Conservation (phyloP, 352 stramenopile species). For the Elongisporangium senticosum region DNA sequence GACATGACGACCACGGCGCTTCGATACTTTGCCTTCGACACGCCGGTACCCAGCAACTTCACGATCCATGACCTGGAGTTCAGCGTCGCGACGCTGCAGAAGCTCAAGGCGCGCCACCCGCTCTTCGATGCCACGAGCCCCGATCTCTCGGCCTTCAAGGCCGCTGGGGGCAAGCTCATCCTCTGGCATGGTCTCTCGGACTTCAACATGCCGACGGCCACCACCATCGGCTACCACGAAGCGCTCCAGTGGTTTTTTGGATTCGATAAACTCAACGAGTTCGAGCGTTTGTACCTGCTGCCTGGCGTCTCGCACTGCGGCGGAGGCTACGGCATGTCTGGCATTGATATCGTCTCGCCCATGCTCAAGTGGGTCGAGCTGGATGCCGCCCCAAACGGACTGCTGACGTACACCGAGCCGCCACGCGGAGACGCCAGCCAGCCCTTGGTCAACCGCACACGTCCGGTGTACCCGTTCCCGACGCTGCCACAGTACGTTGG, state of each 20-base stretch:
- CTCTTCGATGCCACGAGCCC: conserved; percentile 28
- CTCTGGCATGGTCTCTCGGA: conserved; percentile 34
- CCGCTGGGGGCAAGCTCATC: conserved; percentile 27
- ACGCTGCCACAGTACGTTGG: conserved; percentile 13
- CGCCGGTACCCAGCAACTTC: conserved; percentile 8
- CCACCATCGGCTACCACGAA: no score
- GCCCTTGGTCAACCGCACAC: conserved; percentile 16
- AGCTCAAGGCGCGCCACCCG: conserved; percentile 19
- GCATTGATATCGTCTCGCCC: conserved; percentile 26
- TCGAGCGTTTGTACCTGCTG: conserved; percentile 32
- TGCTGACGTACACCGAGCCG: no score
- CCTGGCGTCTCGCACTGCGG: conserved; percentile 30
- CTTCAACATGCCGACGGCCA: conserved; percentile 29
- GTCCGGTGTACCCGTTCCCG: conserved; percentile 17
- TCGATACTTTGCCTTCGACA: conserved; percentile 2
- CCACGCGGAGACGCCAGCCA: no score
- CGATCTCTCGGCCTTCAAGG: conserved; percentile 26
- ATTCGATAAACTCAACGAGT: no score
- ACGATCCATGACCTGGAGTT: conserved; percentile 28
- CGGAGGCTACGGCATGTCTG: conserved; percentile 24
- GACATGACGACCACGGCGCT: no score
- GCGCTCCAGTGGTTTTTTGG: no score
- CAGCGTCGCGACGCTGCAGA: conserved; percentile 17
- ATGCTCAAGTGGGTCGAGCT: conserved; percentile 34
- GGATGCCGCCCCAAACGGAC: conserved; percentile 11